These are phyloP conservation scores for Exophiala lecanii-corni DNA, from an alignment of 2,329 filamentous ascomycete species.

Conservation along the genomic window DNA sequence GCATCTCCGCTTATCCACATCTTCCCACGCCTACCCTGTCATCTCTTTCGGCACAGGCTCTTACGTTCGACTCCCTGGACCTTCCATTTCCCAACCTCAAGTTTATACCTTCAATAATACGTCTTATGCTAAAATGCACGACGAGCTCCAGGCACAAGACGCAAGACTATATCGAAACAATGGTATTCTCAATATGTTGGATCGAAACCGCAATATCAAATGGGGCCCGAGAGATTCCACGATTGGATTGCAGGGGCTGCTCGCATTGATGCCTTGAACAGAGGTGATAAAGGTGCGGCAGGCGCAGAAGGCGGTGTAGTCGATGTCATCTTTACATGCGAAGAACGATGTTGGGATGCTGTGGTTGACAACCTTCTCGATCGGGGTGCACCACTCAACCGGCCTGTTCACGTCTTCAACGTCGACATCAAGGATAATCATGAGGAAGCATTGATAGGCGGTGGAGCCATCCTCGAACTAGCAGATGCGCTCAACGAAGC, in stretches of 20 bases:
- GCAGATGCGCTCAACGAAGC: conserved; percentile 78
- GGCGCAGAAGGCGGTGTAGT: conserved; percentile 87
- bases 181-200: conserved; percentile 91
- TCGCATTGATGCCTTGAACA: conserved; percentile 64
- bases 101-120: conserved; percentile 98
- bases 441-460: conserved; percentile 87
- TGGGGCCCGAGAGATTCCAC: conserved; percentile 94
- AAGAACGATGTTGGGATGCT: conserved; percentile 97
- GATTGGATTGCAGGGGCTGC: conserved; percentile 91
- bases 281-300: conserved; percentile 67
- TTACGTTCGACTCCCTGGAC: conserved; percentile 85
- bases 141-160: conserved; percentile 83
- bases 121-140: conserved; percentile 91
- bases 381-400: conserved; percentile 79
- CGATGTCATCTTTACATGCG: conserved; percentile 93
- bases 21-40: conserved; percentile 82
- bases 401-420: conserved; percentile 95
- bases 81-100: conserved; percentile 87
- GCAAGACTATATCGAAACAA: conserved; percentile 83
- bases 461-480: conserved; percentile 85
- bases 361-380: conserved; percentile 89
- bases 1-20: conserved; percentile 84
- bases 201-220: conserved; percentile 85
- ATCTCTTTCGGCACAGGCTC: conserved; percentile 97
- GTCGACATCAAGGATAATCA: conserved; percentile 98